Conservation (phyloP, 139 green algal genomes). For the Nannochloris sp. region DNA sequence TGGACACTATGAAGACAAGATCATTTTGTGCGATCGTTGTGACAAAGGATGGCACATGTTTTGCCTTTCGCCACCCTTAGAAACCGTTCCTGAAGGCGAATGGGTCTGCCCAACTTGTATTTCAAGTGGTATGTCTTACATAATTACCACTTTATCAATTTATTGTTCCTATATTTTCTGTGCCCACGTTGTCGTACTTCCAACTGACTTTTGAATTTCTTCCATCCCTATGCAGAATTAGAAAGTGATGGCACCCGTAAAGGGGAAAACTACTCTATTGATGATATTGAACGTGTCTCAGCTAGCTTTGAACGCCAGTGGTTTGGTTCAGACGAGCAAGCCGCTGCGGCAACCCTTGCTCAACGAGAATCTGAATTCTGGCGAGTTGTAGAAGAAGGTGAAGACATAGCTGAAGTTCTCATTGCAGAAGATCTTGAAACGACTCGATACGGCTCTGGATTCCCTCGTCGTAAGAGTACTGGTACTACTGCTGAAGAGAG, state of each 20-base stretch:
- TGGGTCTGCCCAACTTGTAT: conserved; percentile 78
- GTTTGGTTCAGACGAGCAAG: conserved; percentile 26
- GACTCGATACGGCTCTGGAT: conserved; percentile 45
- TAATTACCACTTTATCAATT: not conserved
- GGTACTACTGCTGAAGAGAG: not conserved
- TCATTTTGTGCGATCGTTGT: conserved; percentile 81
- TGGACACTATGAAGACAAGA: conserved; percentile 58
- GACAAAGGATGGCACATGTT: conserved; percentile 66
- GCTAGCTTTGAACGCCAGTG: conserved; percentile 39
- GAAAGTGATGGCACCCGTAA: conserved; percentile 30
- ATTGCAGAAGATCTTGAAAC: conserved; percentile 71
- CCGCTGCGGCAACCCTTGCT: not conserved
- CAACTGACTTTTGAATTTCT: not conserved
- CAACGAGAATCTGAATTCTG: conserved; percentile 87
- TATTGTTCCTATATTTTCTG: too few species aligned
- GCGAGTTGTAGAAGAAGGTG: conserved; percentile 75
- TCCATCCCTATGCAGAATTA: conserved; percentile 5
- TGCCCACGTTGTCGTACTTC: not conserved
- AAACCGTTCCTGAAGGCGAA: conserved; percentile 64
- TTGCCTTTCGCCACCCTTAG: conserved; percentile 64
- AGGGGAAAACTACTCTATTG: conserved; percentile 49
- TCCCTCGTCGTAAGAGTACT: conserved; percentile 26
- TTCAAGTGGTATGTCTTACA: conserved; percentile 16
- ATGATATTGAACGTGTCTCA: conserved; percentile 52
- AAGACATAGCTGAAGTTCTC: conserved; percentile 73